Evolutionary conservation across 768 basidiomycete genomes (phyloP), one percentile per base, ranked within the genome.

Genomic region (Pleurotus cornucopiae): DNA sequence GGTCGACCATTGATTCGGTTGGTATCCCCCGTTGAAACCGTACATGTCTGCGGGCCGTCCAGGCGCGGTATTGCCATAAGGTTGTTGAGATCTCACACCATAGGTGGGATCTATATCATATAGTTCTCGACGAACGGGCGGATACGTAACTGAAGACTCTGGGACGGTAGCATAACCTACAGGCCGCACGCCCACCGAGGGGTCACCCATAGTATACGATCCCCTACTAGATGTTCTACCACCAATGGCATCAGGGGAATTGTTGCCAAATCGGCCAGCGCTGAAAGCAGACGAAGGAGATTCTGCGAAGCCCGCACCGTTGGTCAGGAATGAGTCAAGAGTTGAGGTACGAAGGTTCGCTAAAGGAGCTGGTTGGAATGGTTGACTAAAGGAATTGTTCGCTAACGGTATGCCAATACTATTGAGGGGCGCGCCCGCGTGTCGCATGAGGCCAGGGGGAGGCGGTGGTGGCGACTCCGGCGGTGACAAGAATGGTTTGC

Each of bases 201-300:
- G 56, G 45, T 80, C 82, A n/a, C 54, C 61, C 18, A 61, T 58
- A 38, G 67, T 62, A 58, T 75, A 75, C 26, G 72, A 65, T 37
- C 69, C 68, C 23, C 51, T 39, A 39, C 71, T 76, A 20, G 60
- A 66, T 34, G 73, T 69, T 55, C 79, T 76, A 20, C 81, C 77
- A 52, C 76, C 78, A 60, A 87, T 81, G 6, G 75, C 71, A 67
- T 91, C 89, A 0, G 89, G 89, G 30, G 89, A 90, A 16, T 75
- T 77, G 60, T 84, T 81, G 45, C 80, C 76, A 65, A 88, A 86
- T 59, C 84, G 72, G 26, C 79, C 81, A 25, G 76, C 81, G 57
- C 85, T 80, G 43, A 89, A 79, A 3, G 88, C 87, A 1, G 89
- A 90, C 2, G 86, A 80, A 2, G 88, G 87, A 6, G 89, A 90